Conservation (phyloP, 306 rosid genomes). For the Cotoneaster glaucophyllus region DNA sequence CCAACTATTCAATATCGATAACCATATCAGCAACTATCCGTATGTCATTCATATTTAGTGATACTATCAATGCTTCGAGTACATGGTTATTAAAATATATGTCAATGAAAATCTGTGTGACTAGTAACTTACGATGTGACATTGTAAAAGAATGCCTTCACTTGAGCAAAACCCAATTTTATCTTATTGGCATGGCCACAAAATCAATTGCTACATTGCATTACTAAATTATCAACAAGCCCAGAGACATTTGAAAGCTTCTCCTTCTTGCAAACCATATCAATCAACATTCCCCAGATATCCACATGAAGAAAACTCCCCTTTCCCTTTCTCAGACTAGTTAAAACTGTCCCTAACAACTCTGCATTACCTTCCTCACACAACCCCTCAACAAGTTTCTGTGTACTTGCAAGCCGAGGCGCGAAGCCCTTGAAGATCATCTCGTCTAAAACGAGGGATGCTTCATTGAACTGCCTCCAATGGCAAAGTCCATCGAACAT, state of each 20-base stretch:
- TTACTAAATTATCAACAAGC: conserved; percentile 27
- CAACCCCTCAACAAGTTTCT: conserved; percentile 31
- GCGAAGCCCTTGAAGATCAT: conserved; percentile 60
- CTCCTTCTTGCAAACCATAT: conserved; percentile 34
- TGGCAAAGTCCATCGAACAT: conserved; percentile 55
- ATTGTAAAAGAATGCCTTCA: neutral
- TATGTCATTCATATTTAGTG: neutral
- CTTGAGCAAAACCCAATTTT: neutral
- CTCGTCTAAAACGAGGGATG: conserved; percentile 55
- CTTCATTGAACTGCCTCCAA: conserved; percentile 47
- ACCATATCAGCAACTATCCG: too few species aligned
- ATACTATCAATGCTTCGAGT: too few species aligned
- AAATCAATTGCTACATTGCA: conserved; percentile 7
- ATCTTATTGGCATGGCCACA: neutral
- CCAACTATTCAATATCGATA: too few species aligned
- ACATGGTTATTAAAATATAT: too few species aligned
- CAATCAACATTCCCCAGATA: conserved; percentile 38
- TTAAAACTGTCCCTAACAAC: conserved; percentile 33
- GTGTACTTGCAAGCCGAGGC: conserved; percentile 30
- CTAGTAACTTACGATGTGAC: neutral
- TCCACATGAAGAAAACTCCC: conserved; percentile 26
- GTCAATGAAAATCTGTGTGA: neutral
- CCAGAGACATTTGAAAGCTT: conserved; percentile 24
- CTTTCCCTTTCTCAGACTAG: conserved; percentile 34
- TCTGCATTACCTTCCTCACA: conserved; percentile 40